Evolutionary conservation across 2,329 filamentous ascomycete genomes (phyloP), one percentile per base, ranked within the genome.

Genomic region (Beauveria pseudobassiana): DNA sequence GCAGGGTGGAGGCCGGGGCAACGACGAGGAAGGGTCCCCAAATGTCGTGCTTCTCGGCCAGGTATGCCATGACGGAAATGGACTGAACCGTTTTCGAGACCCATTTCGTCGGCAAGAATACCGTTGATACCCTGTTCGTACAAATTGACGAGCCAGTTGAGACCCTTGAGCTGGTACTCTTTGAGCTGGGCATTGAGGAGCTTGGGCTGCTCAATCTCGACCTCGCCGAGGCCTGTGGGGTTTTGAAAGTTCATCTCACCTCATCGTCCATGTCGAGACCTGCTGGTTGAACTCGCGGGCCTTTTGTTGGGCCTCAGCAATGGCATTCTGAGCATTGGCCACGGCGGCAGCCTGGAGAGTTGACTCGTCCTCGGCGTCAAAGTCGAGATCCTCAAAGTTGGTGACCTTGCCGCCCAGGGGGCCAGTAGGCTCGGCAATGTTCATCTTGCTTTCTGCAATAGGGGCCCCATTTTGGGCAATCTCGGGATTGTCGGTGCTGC

Each of bases 51-150:
- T 93, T 89, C 78, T 99, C 93, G 2, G 95, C 95, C 38, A 99
- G 87, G 72, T 99, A 98, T 1, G 93, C 93, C 95, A 99, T 98
- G 72, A 99, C 93, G 0, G 95, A 98, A 65, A 99, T 99, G 24
- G 93, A 98, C 77, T 99, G 95, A 6, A 99, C 91, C 22, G 95
- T 99, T 78, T 99, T 99, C 95, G 26, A 99, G 90, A 86, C 95
- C 95, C 95, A 99, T 99, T 78, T 99, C 95, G 73, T 99, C 95
- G 66, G 95, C 95, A 65, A 99, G 81, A 69, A 99, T 99, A 76
- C 93, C 93, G 78, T 98, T 98, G 89, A 99, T 99, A 73, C 95
- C 95, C 76, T 99, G 95, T 75, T 99, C 95, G 79, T 99, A 99
- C 67, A 99, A 77, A 73, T 99, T 98, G 78, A 96, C 95, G 60